phyloP scores from a whole-genome alignment of 106 monocot genomes.

The Amphibolis antarctica region DNA sequence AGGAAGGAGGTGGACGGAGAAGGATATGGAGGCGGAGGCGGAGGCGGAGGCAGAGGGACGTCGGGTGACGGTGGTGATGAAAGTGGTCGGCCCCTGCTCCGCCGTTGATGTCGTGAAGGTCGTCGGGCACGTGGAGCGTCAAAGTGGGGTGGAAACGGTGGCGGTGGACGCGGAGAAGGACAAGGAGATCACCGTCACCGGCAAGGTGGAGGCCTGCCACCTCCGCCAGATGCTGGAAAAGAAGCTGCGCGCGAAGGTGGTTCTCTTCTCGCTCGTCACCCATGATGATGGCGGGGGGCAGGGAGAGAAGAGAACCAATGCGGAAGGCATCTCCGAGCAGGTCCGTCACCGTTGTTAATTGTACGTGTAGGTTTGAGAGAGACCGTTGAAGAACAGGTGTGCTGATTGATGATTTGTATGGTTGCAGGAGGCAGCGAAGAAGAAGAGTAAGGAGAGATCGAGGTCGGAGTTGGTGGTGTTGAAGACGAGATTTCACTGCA shows the following conservation, averaged over 20 bases:
- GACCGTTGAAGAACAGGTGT: too few species aligned
- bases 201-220: background rate
- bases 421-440: too few species aligned
- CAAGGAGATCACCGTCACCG: background rate
- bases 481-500: constrained; percentile 5
- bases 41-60: too few species aligned
- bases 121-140: background rate
- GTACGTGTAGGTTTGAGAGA: too few species aligned
- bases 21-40: too few species aligned
- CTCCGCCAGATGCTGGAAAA: background rate
- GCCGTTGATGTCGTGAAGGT: background rate
- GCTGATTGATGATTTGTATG: too few species aligned
- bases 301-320: too few species aligned
- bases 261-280: constrained; percentile 3
- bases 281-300: background rate
- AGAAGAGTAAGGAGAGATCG: background rate
- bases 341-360: too few species aligned
- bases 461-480: background rate
- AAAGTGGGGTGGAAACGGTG: background rate
- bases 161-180: background rate
- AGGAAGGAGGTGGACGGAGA: too few species aligned
- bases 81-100: constrained; percentile 1
- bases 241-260: background rate
- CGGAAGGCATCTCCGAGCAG: too few species aligned
- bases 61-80: constrained; percentile 1